Percentiles rank a stretch among this genome's conserved stretches.
Conservation (phyloP, 257 asterid genomes). For the Solanum lycopersicoides region DNA sequence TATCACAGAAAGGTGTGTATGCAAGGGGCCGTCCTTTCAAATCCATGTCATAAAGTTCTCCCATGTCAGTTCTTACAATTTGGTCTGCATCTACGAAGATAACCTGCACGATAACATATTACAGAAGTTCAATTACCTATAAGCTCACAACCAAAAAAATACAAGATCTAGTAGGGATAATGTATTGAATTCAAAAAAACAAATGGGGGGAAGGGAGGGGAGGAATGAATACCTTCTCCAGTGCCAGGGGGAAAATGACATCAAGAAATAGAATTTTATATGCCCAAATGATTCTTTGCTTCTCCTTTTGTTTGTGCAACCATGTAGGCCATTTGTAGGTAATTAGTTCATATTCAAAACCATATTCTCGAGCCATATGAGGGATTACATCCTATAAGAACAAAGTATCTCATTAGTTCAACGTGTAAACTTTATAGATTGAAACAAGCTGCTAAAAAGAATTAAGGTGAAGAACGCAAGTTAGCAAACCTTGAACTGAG, state of each 20-base stretch:
- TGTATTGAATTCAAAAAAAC: background rate
- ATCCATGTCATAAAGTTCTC: constrained; percentile 96
- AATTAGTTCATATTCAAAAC: constrained; percentile 83
- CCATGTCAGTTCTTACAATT: constrained; percentile 92
- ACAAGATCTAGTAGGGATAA: background rate
- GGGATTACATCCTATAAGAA: constrained; percentile 77
- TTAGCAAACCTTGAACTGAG: constrained; percentile 78
- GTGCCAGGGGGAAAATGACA: constrained; percentile 95
- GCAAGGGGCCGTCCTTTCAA: constrained; percentile 83
- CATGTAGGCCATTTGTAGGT: constrained; percentile 99
- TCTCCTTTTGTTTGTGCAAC: constrained; percentile 97
- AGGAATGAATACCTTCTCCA: constrained; percentile 57
- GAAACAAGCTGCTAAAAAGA: background rate
- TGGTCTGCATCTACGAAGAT: constrained; percentile 98
- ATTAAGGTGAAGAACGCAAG: background rate
- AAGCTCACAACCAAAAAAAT: background rate
- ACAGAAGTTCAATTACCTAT: background rate
- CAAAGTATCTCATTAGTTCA: background rate
- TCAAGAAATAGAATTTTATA: constrained; percentile 92
- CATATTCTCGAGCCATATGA: constrained; percentile 87
- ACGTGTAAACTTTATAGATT: background rate
- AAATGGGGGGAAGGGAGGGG: background rate
- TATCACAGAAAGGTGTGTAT: constrained; percentile 96
- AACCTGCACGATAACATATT: constrained; percentile 41
- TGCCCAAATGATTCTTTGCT: constrained; percentile 97